These are phyloP conservation scores for Debaryomyces psychrophilus DNA, from an alignment of 1,139 yeast species.

Conservation along the genomic window DNA sequence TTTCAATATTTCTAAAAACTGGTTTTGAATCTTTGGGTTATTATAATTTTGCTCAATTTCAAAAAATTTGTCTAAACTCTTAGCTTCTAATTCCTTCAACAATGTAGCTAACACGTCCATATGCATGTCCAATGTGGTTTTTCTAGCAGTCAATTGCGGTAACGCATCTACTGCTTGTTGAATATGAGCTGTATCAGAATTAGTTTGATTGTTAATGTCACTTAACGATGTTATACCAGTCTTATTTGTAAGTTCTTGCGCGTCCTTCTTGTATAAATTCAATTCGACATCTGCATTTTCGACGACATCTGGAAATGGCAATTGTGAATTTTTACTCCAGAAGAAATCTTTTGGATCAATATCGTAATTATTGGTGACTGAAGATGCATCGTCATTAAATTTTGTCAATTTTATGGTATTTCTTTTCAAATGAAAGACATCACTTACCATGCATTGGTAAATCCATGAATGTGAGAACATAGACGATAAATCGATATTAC, in stretches of 20 bases:
- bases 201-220: slow-evolving; percentile 66
- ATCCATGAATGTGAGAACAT: slow-evolving; percentile 99
- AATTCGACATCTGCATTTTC: slow-evolving; percentile 90
- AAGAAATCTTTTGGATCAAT: slow-evolving; percentile 91
- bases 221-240: slow-evolving; percentile 73
- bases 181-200: slow-evolving; percentile 69
- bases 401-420: slow-evolving; percentile 60
- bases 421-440: slow-evolving; percentile 78
- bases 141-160: slow-evolving; percentile 89
- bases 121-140: slow-evolving; percentile 89
- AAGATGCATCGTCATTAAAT: slow-evolving; percentile 40
- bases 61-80: slow-evolving; percentile 84
- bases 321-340: slow-evolving; percentile 80
- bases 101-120: slow-evolving; percentile 92
- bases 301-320: slow-evolving; percentile 97
- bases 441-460: slow-evolving; percentile 94
- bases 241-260: slow-evolving; percentile 77
- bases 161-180: slow-evolving; percentile 89
- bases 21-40: slow-evolving; percentile 61
- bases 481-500: slow-evolving; percentile 86
- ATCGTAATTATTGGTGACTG: slow-evolving; percentile 63
- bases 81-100: slow-evolving; percentile 79
- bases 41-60: slow-evolving; percentile 84
- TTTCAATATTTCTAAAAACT: slow-evolving; percentile 60
- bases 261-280: slow-evolving; percentile 80